Conservation (phyloP, 805 yeast genomes). For the Monosporozyma unispora region DNA sequence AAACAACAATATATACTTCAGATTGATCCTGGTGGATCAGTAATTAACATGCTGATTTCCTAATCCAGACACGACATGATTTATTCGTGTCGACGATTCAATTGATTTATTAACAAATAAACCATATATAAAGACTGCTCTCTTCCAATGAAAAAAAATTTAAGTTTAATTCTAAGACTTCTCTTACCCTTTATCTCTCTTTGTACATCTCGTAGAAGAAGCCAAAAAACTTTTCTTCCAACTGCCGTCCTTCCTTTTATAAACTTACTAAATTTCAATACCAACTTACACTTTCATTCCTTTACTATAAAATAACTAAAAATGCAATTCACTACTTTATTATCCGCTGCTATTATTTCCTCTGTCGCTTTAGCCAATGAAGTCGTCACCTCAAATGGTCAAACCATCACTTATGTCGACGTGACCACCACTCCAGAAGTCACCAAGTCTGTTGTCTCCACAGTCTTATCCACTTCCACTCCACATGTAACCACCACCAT, state of each 20-base stretch:
- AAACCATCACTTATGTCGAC: conserved; percentile 32
- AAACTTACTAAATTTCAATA: neutral
- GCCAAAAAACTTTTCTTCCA: neutral
- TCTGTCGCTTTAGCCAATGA: conserved; percentile 5
- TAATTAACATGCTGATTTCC: too few species aligned
- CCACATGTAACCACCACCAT: conserved; percentile 29
- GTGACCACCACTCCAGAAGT: conserved; percentile 40
- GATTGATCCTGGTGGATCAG: too few species aligned
- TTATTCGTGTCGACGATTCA: too few species aligned
- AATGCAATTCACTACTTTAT: conserved; percentile 6
- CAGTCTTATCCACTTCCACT: conserved; percentile 33
- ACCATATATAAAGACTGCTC: neutral
- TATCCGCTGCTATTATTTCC: conserved; percentile 2
- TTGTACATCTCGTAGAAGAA: neutral
- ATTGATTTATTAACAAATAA: too few species aligned
- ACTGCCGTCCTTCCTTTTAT: conserved; percentile 1
- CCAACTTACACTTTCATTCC: conserved; percentile 8
- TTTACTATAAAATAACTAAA: conserved; percentile 3
- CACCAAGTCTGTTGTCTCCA: conserved; percentile 37
- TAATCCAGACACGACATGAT: too few species aligned
- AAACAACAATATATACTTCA: too few species aligned
- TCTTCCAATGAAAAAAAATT: too few species aligned
- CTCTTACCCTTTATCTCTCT: neutral
- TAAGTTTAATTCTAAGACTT: too few species aligned
- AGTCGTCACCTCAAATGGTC: conserved; percentile 5